phyloP scores from a whole-genome alignment of 2,329 filamentous ascomycete species.

The Curvularia spicifera region DNA sequence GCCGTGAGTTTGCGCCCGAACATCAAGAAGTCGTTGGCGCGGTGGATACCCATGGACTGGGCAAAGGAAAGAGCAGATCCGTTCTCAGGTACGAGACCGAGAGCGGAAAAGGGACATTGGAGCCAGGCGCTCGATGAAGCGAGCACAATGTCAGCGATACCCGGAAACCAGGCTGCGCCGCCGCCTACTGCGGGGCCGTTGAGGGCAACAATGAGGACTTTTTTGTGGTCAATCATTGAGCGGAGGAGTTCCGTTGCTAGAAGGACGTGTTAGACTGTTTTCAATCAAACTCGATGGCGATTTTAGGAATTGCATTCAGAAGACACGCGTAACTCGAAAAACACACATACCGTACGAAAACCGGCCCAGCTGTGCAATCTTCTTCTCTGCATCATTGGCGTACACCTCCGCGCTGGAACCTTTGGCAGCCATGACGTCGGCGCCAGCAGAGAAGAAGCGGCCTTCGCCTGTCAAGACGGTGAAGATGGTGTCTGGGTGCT shows the following conservation, averaged over 20 bases:
- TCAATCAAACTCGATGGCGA: no score
- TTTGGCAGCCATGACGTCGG: slow-evolving; percentile 53
- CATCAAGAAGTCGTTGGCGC: slow-evolving; percentile 61
- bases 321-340: background rate
- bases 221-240: slow-evolving; percentile 58
- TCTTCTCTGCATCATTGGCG: slow-evolving; percentile 45
- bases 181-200: slow-evolving; percentile 60
- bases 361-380: slow-evolving; percentile 33
- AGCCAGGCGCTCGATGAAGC: slow-evolving; percentile 55
- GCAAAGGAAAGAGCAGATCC: slow-evolving; percentile 56
- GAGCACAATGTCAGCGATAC: slow-evolving; percentile 58
- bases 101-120: slow-evolving; percentile 57
- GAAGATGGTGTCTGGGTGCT: slow-evolving; percentile 58
- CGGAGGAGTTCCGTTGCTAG: slow-evolving; percentile 49
- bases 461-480: slow-evolving; percentile 60
- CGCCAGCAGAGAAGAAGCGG: slow-evolving; percentile 59
- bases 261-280: background rate
- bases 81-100: slow-evolving; percentile 59
- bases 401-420: slow-evolving; percentile 1
- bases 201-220: slow-evolving; percentile 59
- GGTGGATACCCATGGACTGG: slow-evolving; percentile 58
- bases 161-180: slow-evolving; percentile 59
- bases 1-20: slow-evolving; percentile 56
- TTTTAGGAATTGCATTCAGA: background rate
- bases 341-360: slow-evolving; percentile 41